These are phyloP conservation scores for Tetracladium setigerum DNA, from an alignment of 495 filamentous ascomycete genomes.

Conservation along the genomic window DNA sequence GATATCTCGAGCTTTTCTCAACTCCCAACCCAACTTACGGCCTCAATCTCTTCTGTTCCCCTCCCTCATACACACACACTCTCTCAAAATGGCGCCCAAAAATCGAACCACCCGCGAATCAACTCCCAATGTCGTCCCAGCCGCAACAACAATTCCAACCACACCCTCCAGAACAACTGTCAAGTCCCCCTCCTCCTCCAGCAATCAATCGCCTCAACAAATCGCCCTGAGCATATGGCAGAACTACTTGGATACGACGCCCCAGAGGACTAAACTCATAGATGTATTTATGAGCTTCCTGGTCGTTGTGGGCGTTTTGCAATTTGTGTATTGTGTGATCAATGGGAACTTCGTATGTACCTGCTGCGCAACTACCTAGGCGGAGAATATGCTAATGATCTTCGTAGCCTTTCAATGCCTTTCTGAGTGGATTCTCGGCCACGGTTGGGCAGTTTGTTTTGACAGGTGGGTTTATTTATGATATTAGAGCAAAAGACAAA, in stretches of 20 bases:
- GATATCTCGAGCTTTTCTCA: not conserved
- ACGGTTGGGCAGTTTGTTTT: conserved; percentile 97
- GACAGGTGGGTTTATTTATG: conserved; percentile 49
- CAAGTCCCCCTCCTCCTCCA: conserved; percentile 1
- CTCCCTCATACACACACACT: not conserved
- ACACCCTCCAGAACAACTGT: conserved; percentile 8
- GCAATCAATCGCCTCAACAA: conserved; percentile 32
- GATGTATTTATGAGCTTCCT: conserved; percentile 91
- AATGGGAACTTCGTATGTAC: conserved; percentile 86
- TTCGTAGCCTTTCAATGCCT: conserved; percentile 91
- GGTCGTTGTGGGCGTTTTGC: conserved; percentile 73
- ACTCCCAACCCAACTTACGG: not conserved
- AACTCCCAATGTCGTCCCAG: conserved; percentile 12
- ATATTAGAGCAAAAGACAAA: not conserved
- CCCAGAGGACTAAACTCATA: conserved; percentile 85
- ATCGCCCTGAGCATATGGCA: conserved; percentile 49
- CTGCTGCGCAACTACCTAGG: not conserved
- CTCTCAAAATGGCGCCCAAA: conserved; percentile 30
- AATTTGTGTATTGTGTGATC: conserved; percentile 90
- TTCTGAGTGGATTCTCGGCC: conserved; percentile 88
- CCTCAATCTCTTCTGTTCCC: not conserved
- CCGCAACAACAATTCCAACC: conserved; percentile 8
- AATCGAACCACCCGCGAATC: conserved; percentile 18
- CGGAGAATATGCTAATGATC: conserved; percentile 3
- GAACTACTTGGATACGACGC: conserved; percentile 69